A percentile compares a stretch with the other conserved stretches of the same genome.
phyloP scores from a whole-genome alignment of 1,284 basidiomycete species.

The Leccinum subspadiceum region DNA sequence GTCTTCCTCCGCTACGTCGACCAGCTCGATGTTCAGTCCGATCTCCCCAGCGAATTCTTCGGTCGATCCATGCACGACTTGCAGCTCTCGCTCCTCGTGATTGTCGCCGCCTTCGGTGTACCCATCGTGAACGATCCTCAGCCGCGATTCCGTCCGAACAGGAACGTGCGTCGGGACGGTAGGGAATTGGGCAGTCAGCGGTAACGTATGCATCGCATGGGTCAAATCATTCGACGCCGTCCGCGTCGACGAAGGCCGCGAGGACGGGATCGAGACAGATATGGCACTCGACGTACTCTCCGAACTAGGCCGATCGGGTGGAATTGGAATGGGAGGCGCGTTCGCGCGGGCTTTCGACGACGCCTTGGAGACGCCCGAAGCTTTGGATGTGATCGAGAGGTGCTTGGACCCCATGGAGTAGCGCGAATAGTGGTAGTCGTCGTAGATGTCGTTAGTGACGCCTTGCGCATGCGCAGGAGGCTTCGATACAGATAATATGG shows the following conservation, averaged over 20 bases:
- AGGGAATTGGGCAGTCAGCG: slow-evolving; percentile 32
- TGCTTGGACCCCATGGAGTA: slow-evolving; percentile 49
- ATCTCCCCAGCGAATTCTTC: slow-evolving; percentile 8
- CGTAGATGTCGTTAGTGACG: slow-evolving; percentile 62
- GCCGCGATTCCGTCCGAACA: slow-evolving; percentile 32
- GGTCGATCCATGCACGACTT: slow-evolving; percentile 20
- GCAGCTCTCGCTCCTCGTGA: slow-evolving; percentile 19
- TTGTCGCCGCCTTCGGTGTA: slow-evolving; percentile 15
- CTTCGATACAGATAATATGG: slow-evolving; percentile 36
- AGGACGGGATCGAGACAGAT: slow-evolving; percentile 14
- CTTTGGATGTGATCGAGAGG: slow-evolving; percentile 22
- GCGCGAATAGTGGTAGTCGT: slow-evolving; percentile 71
- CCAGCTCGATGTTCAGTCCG: slow-evolving; percentile 15
- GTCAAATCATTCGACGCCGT: slow-evolving; percentile 27
- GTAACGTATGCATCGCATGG: slow-evolving; percentile 16
- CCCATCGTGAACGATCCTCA: slow-evolving; percentile 30
- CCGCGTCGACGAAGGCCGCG: slow-evolving; percentile 22
- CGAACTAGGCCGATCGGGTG: slow-evolving; percentile 26
- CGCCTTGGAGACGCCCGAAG: slow-evolving; percentile 26
- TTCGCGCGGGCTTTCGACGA: slow-evolving; percentile 25
- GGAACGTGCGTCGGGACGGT: slow-evolving; percentile 31
- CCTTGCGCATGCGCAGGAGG: slow-evolving; percentile 34
- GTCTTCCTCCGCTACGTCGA: slow-evolving; percentile 22
- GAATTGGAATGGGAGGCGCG: slow-evolving; percentile 26
- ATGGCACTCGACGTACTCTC: slow-evolving; percentile 25